Evolutionary conservation across 306 rosid genomes (phyloP).

Genomic region (Glycine soja): DNA sequence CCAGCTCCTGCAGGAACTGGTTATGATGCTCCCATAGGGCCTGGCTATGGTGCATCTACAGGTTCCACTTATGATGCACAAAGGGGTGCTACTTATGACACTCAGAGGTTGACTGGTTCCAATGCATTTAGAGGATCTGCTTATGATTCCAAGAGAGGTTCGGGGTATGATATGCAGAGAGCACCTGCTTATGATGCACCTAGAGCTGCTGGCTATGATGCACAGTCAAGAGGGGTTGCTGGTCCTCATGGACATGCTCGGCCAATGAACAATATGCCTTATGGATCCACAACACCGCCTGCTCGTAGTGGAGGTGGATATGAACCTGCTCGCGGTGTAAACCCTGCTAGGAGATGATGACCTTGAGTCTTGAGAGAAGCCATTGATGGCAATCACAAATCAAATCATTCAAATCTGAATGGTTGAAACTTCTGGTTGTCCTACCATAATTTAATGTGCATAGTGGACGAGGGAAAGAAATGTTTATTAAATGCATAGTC

Average conservation of each 20-base stretch:
- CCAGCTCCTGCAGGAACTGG: conserved; percentile 54
- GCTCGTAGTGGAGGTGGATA: conserved; percentile 61
- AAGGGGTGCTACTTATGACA: conserved; percentile 57
- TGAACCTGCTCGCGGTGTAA: conserved; percentile 72
- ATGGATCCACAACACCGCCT: conserved; percentile 75
- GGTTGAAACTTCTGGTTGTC: conserved; percentile 13
- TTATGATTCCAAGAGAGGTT: conserved; percentile 56
- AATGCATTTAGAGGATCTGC: conserved; percentile 62
- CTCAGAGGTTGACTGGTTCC: conserved; percentile 64
- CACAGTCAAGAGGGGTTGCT: conserved; percentile 69
- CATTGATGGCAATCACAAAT: conserved; percentile 28
- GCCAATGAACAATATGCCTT: conserved; percentile 58
- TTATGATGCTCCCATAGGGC: conserved; percentile 61
- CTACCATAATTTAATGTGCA: conserved; percentile 22
- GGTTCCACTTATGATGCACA: conserved; percentile 68
- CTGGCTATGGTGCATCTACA: conserved; percentile 57
- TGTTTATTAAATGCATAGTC: neutral
- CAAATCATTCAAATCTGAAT: neutral
- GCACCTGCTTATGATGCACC: conserved; percentile 62
- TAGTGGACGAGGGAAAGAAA: neutral
- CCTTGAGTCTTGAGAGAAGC: conserved; percentile 12
- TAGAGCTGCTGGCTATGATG: conserved; percentile 64
- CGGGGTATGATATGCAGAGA: conserved; percentile 56
- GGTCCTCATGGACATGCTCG: conserved; percentile 66
- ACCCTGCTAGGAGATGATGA: conserved; percentile 79